Conservation (phyloP, 805 yeast species). For the Cyberlindnera saturnus region DNA sequence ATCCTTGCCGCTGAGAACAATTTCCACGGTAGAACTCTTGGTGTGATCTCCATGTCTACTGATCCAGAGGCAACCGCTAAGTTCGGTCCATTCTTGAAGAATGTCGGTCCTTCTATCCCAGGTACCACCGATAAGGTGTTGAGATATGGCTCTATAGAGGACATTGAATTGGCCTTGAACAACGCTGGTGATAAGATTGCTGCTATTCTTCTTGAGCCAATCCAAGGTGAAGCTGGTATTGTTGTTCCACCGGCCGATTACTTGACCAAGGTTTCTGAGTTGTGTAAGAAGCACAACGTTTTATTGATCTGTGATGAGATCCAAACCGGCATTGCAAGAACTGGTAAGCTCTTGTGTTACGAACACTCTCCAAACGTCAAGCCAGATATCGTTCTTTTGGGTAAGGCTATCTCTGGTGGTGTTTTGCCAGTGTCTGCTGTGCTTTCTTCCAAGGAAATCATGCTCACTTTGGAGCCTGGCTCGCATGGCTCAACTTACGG, state of each 20-base stretch:
- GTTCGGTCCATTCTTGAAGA: conserved; percentile 84
- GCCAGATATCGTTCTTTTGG: conserved; percentile 86
- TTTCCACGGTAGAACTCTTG: conserved; percentile 95
- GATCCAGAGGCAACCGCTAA: conserved; percentile 86
- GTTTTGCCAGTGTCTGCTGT: conserved; percentile 90
- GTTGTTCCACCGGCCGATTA: conserved; percentile 88
- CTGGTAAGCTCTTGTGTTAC: conserved; percentile 88
- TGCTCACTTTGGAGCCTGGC: conserved; percentile 88
- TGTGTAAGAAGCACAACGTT: conserved; percentile 80
- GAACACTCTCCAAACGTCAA: conserved; percentile 75
- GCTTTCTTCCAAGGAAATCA: conserved; percentile 80
- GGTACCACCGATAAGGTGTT: conserved; percentile 55
- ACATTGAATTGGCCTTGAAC: conserved; percentile 74
- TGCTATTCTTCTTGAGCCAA: conserved; percentile 89
- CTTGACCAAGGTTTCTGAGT: conserved; percentile 60
- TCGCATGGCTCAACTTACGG: conserved; percentile 98
- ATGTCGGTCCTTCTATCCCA: conserved; percentile 82
- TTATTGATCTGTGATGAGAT: conserved; percentile 93
- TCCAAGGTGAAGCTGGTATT: conserved; percentile 98
- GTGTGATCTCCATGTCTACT: conserved; percentile 92
- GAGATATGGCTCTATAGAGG: conserved; percentile 83
- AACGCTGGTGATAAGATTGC: conserved; percentile 86
- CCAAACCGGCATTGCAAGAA: conserved; percentile 96
- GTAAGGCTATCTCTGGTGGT: conserved; percentile 96
- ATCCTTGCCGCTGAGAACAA: conserved; percentile 82